Percentiles rank a stretch among this genome's conserved stretches.
These are phyloP conservation scores for Ganoderma multipileum DNA, from an alignment of 1,284 basidiomycete species.

Conservation along the genomic window DNA sequence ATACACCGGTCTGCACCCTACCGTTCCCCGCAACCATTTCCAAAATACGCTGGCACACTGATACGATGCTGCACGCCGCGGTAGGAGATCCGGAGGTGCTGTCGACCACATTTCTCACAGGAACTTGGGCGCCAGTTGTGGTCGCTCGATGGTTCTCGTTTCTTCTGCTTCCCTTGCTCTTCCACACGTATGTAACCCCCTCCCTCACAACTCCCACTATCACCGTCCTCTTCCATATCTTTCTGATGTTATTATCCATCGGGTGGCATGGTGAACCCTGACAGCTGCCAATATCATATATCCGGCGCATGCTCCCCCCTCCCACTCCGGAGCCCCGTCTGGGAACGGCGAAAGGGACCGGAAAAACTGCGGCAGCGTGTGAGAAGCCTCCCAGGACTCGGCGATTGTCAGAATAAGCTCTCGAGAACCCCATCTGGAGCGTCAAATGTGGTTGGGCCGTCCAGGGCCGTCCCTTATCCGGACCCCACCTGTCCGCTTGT, in stretches of 20 bases:
- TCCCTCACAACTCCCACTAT: background rate
- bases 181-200: background rate
- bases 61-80: background rate
- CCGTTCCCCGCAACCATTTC: background rate
- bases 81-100: background rate
- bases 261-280: background rate
- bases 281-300: background rate
- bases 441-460: conserved; percentile 3
- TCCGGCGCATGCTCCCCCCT: background rate
- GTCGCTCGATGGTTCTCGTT: background rate
- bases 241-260: background rate
- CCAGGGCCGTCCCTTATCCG: background rate
- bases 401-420: background rate
- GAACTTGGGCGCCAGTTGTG: conserved; percentile 1
- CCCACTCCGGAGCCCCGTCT: background rate
- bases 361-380: background rate
- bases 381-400: background rate
- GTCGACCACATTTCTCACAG: background rate
- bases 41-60: background rate
- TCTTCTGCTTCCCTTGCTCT: background rate
- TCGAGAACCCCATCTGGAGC: background rate
- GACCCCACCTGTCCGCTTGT: background rate
- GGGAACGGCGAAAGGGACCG: background rate
- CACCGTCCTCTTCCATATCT: background rate
- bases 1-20: conserved; percentile 1